Evolutionary conservation across 2,329 filamentous ascomycete genomes (phyloP), one percentile per base, ranked within the genome.

Genomic region (Truncatella angustata): DNA sequence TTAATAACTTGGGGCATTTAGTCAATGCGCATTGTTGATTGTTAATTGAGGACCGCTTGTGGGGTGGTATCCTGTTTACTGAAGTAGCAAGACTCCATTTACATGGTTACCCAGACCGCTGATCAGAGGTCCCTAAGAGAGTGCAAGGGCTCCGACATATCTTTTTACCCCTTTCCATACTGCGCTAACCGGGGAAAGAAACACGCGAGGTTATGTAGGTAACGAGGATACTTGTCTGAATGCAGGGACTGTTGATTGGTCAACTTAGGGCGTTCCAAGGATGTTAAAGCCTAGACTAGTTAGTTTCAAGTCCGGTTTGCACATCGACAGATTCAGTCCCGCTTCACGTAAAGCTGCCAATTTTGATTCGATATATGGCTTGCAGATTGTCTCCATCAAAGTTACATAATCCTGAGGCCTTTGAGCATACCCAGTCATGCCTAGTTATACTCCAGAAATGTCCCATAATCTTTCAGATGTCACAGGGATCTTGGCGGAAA

Each of bases 41-140:
- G 35, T 26, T 47, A 52, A 52, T 52, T 52, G 44, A 52, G 50
- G 50, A 48, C 50, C 24, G 44, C 36, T 52, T 24, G 50, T 52
- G 50, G 50, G 26, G 50, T 52, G 50, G 12, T 44, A 40, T 46
- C 49, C 34, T 48, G 42, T n/a, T 18, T 21, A 11, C 35, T 23
- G 44, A 26, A 50, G n/a, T n/a, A 46, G 7, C 16, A 28, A 21
- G 28, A 46, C 43, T 46, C 43, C 43, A 46, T 34, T 46, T 20
- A 44, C 40, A 6, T 28, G 26, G 21, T 24, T 14, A 24, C 40
- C 40, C 40, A 12, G 40, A 44, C 20, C 40, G 23, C 40, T 44
- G 40, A 44, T 44, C 23, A 24, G 40, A 24, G 40, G 12, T 16
- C 40, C 16, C 20, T 24, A 23, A 28, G 23, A 18, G 23, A 44